A percentile compares a stretch with the other conserved stretches of the same genome.
phyloP scores from a whole-genome alignment of 2,329 filamentous ascomycete genomes.

The Aspergillus neotritici region DNA sequence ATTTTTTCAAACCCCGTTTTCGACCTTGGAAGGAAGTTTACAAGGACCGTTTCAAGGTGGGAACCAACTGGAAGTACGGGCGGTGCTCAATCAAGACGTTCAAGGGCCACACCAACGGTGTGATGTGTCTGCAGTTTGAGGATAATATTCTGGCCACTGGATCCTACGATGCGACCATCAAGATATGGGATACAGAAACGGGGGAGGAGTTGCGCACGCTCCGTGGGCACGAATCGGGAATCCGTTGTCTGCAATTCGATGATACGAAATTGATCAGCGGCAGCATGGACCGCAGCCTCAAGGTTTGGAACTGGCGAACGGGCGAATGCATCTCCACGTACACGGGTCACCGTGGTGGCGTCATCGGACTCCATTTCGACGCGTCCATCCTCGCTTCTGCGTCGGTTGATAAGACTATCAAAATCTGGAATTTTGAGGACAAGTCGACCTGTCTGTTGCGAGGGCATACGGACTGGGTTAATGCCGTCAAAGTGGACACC shows the following conservation, averaged over 20 bases:
- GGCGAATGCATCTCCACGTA: constrained; percentile 80
- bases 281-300: constrained; percentile 78
- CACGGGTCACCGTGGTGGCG: constrained; percentile 70
- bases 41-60: constrained; percentile 88
- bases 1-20: constrained; percentile 47
- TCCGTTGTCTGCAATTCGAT: constrained; percentile 88
- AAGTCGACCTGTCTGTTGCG: constrained; percentile 73
- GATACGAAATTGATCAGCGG: constrained; percentile 87
- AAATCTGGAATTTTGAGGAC: constrained; percentile 86
- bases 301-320: constrained; percentile 95
- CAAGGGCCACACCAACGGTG: constrained; percentile 80
- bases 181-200: constrained; percentile 91
- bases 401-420: constrained; percentile 82
- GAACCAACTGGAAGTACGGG: constrained; percentile 95
- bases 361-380: constrained; percentile 84
- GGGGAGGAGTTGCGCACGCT: constrained; percentile 82
- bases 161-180: constrained; percentile 90
- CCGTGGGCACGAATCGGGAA: constrained; percentile 71
- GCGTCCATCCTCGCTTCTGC: constrained; percentile 79
- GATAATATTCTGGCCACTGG: constrained; percentile 89
- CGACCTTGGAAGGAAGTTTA: constrained; percentile 97
- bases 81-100: constrained; percentile 79
- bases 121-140: constrained; percentile 74
- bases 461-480: constrained; percentile 92
- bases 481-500: constrained; percentile 83